Percentiles rank a stretch among this genome's conserved stretches.
These are phyloP conservation scores for Cicer yamashitae DNA, from an alignment of 306 rosid species.

Conservation along the genomic window DNA sequence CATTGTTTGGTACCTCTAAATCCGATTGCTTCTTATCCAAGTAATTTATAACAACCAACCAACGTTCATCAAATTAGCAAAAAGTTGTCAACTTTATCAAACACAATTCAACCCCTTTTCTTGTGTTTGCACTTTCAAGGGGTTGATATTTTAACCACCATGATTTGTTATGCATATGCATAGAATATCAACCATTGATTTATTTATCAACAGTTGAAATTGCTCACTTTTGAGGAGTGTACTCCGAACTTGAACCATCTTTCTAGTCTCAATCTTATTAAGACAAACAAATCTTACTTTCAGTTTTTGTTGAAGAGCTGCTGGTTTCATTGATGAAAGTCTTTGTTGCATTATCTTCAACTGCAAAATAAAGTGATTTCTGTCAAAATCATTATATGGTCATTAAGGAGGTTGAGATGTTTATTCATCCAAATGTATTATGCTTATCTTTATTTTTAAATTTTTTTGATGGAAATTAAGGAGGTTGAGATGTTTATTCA, in stretches of 20 bases:
- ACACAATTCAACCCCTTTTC: too few relatives aligned
- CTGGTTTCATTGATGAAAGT: slow-evolving; percentile 34
- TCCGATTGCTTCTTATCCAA: too few relatives aligned
- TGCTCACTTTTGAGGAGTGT: background rate
- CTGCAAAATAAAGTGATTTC: slow-evolving; percentile 38
- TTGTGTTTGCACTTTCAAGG: too few relatives aligned
- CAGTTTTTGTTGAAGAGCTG: slow-evolving; percentile 34
- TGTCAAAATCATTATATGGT: slow-evolving; percentile 31
- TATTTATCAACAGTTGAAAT: too few relatives aligned
- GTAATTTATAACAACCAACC: too few relatives aligned
- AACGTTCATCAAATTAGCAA: too few relatives aligned
- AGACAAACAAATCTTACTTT: slow-evolving; percentile 41
- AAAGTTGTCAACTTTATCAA: too few relatives aligned
- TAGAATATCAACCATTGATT: too few relatives aligned
- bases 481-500: background rate
- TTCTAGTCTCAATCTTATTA: slow-evolving; percentile 12
- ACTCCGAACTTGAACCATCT: background rate
- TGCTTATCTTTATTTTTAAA: background rate
- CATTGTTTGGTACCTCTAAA: too few relatives aligned
- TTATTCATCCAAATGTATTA: background rate
- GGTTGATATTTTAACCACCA: too few relatives aligned
- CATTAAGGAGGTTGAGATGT: too few relatives aligned
- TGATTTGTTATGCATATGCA: too few relatives aligned
- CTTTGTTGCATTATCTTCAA: slow-evolving; percentile 36
- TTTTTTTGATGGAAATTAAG: background rate